phyloP scores from a whole-genome alignment of 2,329 filamentous ascomycete species.

The Beauveria sp. region DNA sequence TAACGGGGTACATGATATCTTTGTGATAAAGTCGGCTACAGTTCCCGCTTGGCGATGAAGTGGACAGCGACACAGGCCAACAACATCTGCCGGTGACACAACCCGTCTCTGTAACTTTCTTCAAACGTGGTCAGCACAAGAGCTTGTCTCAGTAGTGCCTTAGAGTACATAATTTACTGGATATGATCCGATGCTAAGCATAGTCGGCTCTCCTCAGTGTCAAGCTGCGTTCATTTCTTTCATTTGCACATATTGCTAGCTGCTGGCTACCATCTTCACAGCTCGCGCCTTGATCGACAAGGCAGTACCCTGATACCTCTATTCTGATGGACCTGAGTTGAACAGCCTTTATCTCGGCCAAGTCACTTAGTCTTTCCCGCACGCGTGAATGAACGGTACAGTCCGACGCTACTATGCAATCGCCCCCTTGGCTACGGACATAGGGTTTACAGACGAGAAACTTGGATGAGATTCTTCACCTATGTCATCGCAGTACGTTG shows the following conservation, averaged over 20 bases:
- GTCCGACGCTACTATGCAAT: not conserved
- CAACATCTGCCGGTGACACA: not conserved
- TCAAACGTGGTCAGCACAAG: no score
- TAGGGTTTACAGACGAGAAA: not conserved
- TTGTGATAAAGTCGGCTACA: not conserved
- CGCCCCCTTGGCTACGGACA: not conserved
- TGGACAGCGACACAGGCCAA: not conserved
- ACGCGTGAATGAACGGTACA: not conserved
- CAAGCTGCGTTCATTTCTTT: not conserved
- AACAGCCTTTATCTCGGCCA: not conserved
- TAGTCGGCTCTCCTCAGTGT: not conserved
- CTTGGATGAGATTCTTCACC: not conserved
- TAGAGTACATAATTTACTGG: no score
- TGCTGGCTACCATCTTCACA: not conserved
- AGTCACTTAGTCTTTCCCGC: not conserved
- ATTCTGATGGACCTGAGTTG: not conserved
- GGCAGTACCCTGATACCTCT: not conserved
- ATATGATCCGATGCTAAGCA: no score
- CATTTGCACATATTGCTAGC: not conserved
- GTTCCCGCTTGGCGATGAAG: not conserved
- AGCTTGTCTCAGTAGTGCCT: not conserved
- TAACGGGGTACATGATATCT: not conserved
- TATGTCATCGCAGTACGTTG: not conserved
- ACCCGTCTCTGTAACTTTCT: not conserved
- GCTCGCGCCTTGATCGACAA: slow-evolving; percentile 1